These are phyloP conservation scores for Dendrobium huoshanense DNA, from an alignment of 106 monocot species.

Conservation along the genomic window DNA sequence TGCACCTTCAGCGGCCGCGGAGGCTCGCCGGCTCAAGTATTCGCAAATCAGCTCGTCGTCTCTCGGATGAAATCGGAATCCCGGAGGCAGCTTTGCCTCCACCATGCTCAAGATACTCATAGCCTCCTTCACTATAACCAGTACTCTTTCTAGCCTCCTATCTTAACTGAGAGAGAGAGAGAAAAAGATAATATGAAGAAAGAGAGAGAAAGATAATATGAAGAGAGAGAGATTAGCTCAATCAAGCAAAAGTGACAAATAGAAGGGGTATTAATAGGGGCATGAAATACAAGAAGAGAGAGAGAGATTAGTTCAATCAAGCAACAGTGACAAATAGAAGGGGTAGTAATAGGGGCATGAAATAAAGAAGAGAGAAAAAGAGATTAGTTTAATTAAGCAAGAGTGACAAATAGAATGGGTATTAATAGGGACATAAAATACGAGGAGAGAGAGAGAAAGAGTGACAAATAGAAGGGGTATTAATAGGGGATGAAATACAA, in stretches of 20 bases:
- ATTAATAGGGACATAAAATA: neutral
- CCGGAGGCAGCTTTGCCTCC: conserved; percentile 51
- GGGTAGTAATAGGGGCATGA: too few species aligned
- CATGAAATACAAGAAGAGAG: neutral
- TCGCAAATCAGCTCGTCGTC: conserved; percentile 29
- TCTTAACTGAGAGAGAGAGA: neutral
- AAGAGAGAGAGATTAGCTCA: neutral
- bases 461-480: too few species aligned
- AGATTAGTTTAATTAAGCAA: neutral
- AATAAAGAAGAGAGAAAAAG: neutral
- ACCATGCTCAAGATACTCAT: conserved; percentile 61
- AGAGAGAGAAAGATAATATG: too few species aligned
- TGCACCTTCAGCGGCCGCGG: neutral
- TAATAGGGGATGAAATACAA: too few species aligned
- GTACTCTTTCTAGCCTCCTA: neutral
- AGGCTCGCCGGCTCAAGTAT: neutral
- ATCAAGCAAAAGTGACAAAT: neutral
- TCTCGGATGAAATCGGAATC: conserved; percentile 68
- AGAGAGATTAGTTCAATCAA: neutral
- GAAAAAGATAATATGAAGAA: neutral
- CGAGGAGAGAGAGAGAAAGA: too few species aligned
- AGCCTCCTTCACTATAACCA: neutral
- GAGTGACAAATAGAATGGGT: too few species aligned
- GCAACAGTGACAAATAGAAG: too few species aligned
- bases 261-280: neutral